Conservation (phyloP, 148 eudicot species). For the Cornus kousa region DNA sequence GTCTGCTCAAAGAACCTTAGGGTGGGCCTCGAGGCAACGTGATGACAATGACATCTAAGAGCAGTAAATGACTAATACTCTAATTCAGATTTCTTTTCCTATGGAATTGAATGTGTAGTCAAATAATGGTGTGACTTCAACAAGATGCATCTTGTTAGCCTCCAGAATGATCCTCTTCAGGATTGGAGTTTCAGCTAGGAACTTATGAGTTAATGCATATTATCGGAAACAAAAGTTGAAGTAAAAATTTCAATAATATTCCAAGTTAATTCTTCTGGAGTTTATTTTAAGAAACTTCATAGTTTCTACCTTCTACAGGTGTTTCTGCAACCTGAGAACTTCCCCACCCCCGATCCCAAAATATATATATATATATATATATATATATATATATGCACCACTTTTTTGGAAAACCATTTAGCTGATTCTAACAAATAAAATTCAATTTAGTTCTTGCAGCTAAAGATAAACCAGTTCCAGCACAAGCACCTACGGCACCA, state of each 20-base stretch:
- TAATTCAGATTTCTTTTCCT: neutral
- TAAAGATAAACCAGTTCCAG: constrained; percentile 21
- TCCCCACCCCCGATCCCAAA: neutral
- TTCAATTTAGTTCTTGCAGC: constrained; percentile 15
- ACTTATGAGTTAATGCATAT: neutral
- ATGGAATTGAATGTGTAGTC: neutral
- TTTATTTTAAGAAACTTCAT: too few relatives aligned
- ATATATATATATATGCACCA: neutral
- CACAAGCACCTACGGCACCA: constrained; percentile 17
- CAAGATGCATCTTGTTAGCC: neutral
- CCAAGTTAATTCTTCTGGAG: neutral
- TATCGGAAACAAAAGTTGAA: neutral
- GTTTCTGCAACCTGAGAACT: neutral
- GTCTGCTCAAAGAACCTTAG: too few relatives aligned
- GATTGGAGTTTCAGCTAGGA: neutral
- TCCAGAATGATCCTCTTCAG: neutral
- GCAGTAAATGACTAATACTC: neutral
- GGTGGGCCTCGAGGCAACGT: too few relatives aligned
- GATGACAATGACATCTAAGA: neutral
- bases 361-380: too few relatives aligned
- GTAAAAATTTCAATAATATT: neutral
- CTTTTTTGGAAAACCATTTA: neutral
- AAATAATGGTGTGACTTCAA: neutral
- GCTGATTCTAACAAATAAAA: neutral
- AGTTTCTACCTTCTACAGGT: neutral